Evolutionary conservation across 306 rosid genomes (phyloP), one percentile per base, ranked within the genome.

Genomic region (Betula pendula): DNA sequence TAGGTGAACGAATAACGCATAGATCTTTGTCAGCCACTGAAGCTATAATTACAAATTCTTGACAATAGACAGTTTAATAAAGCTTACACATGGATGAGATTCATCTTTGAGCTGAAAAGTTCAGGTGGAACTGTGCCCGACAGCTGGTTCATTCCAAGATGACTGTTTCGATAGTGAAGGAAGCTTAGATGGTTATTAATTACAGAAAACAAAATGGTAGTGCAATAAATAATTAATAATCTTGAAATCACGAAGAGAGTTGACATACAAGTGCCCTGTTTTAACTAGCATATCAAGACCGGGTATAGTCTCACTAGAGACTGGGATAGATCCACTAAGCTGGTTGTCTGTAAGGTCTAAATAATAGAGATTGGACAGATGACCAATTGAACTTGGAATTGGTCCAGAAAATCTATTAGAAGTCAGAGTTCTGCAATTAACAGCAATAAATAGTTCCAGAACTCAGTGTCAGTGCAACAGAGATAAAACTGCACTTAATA

Each of bases 321-420:
- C 78, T 14, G 89, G 87, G 75, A 86, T 58, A 13, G 80, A 0
- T 72, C 87, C 89, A 0, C 14, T 48, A 44, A 86, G 80, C 13
- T 43, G 25, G 72, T 86, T 86, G 29, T 53, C 84, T 8, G 87
- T 68, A 52, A 86, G 27, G 76, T 86, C 89, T 25, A 86, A 79
- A 82, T 81, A 80, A 13, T 16, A 33, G 2, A 86, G 89, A 7
- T 68, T 75, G 70, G 85, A 38, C 2, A 86, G 85, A 43, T 72
- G 83, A 24, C 89, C 87, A 16, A 86, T 71, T 59, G 87, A 77
- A 27, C 62, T 66, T 5, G 89, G 89, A 68, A 86, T 83, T 35
- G 0, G 4, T 16, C 87, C 89, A 31, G 4, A 16, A 66, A 86
- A 80, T 0, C 47, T 42, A 48, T 86, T 86, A 24, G 77, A 58